Evolutionary conservation across 2,329 filamentous ascomycete genomes (phyloP), one percentile per base, ranked within the genome.

Genomic region (Plenodomus lindquistii): DNA sequence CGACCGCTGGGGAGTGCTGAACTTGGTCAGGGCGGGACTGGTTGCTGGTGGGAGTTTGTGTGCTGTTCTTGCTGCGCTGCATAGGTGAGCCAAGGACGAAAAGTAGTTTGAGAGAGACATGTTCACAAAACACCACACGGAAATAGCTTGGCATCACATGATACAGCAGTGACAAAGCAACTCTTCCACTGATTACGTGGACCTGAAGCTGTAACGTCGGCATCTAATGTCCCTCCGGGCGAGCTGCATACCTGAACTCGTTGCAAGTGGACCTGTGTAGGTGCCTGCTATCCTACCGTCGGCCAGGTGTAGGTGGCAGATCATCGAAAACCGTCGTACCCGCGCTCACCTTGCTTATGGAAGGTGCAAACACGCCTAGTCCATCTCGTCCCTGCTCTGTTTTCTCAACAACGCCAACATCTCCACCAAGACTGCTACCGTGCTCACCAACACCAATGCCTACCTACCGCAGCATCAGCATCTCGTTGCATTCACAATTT

Each of bases 1-100:
- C 31, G 81, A 85, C 58, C 72, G 70, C 48, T 85, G 82, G 82
- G 81, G 74, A 2, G 69, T 75, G 41, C 60, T 83, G 57, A 84
- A 84, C 58, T 53, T 84, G 29, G 75, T 67, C 5, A 63, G 79
- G 16, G 70, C 72, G 2, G 44, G 70, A 7, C 57, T 78, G 8
- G 58, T 68, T 2, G 68, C 59, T 6, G 59, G 60, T 1, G 65
- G 62, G 1, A 50, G 62, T 0, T 37, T 71, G 15, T 60, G 60
- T 21, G 59, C 62, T 1, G 48, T 63, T 10, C 55, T 62, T 37
- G 70, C 65, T 5, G 62, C 62, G 2, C 31, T 71, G 9, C 27
- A 31, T 13, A 8, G 27, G 27, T 31, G 27, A 31, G 15, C 6
- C n/a, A n/a, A n/a, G n/a, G n/a, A n/a, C n/a, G n/a, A n/a, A n/a